Conservation (phyloP, 2,329 filamentous ascomycete species). For the Lasiodiplodia theobromae region DNA sequence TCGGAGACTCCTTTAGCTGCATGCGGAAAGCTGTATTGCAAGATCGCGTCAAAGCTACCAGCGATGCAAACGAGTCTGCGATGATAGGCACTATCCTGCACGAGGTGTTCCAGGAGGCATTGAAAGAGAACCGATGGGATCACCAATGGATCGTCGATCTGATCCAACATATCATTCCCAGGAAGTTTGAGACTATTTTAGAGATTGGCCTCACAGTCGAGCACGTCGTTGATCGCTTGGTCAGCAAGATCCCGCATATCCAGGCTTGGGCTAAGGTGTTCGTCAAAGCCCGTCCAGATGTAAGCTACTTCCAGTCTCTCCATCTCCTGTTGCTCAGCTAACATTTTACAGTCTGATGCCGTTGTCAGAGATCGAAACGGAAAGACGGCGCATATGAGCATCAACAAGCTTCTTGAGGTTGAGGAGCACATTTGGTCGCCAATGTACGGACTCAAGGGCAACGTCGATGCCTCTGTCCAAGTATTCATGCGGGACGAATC, state of each 20-base stretch:
- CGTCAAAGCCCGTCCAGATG: slow-evolving; percentile 73
- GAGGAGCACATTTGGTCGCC: slow-evolving; percentile 99
- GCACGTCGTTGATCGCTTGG: slow-evolving; percentile 79
- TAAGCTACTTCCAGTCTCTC: slow-evolving; percentile 47
- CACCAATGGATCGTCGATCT: slow-evolving; percentile 68
- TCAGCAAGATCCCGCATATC: slow-evolving; percentile 82
- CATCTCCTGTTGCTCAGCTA: slow-evolving; percentile 33
- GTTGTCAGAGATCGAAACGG: slow-evolving; percentile 81
- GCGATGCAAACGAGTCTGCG: slow-evolving; percentile 78
- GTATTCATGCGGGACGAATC: slow-evolving; percentile 77
- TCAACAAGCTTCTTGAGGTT: slow-evolving; percentile 93
- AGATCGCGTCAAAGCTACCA: slow-evolving; percentile 91
- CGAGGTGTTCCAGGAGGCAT: slow-evolving; percentile 90
- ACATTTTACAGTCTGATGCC: slow-evolving; percentile 65
- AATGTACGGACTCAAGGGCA: slow-evolving; percentile 95
- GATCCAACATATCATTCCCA: slow-evolving; percentile 73
- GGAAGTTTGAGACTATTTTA: slow-evolving; percentile 88
- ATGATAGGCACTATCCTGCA: slow-evolving; percentile 94
- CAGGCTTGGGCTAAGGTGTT: slow-evolving; percentile 85
- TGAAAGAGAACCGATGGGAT: slow-evolving; percentile 85
- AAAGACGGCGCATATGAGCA: slow-evolving; percentile 78
- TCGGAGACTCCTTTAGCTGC: slow-evolving; percentile 95
- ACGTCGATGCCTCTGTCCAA: slow-evolving; percentile 96
- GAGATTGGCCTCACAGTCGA: slow-evolving; percentile 78
- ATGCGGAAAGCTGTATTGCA: slow-evolving; percentile 90